Base-by-base conservation (phyloP, 305 asterid genomes). In the Andrographis paniculata region DNA sequence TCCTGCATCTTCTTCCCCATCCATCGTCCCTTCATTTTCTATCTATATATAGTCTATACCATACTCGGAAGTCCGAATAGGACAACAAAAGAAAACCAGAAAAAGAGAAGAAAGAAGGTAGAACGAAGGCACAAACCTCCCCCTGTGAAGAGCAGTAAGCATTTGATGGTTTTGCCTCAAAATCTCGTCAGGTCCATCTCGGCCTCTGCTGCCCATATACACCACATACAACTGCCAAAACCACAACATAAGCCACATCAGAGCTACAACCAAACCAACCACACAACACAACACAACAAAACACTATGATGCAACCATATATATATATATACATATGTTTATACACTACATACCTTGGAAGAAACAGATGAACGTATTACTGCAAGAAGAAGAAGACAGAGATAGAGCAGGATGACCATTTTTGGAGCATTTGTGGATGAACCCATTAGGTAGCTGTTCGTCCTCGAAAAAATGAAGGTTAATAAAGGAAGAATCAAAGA, bases 201-300 rank as follows among this genome's bases (percentile, higher is more conserved):
- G 55, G 45, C 70, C 84, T 58, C 58, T 74, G 78, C 83, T 69
- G n/a, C 97, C 97, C 95, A 88, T 85, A 53, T 88, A 88, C 66
- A 88, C 97, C 59, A 82, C 94, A 71, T 88, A 88, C 75, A 88
- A 59, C 97, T 88, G 69, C 9, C 11, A 44, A 20, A 12, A 42
- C 17, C 7, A 14, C 28, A 19, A 9, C 0, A 17, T 19, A 18
- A 5, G 11, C 27, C 40, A 54, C 17, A 41, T 45, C 37, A 60
- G 42, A 51, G 13, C 14, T 54, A 46, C 37, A 23, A 50, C 1
- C 52, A 55, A 39, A 3, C 17, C 53, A 60, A 9, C 8, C 8
- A 39, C 0, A 11, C 2, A 23, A 1, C 5, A 18, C 14, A 44
- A 21, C 19, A 27, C n/a, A 24, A 24, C 30, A 24, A n/a, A n/a